Base-by-base conservation (phyloP, 2,329 filamentous ascomycete species). In the Fusarium sarcochroum region DNA sequence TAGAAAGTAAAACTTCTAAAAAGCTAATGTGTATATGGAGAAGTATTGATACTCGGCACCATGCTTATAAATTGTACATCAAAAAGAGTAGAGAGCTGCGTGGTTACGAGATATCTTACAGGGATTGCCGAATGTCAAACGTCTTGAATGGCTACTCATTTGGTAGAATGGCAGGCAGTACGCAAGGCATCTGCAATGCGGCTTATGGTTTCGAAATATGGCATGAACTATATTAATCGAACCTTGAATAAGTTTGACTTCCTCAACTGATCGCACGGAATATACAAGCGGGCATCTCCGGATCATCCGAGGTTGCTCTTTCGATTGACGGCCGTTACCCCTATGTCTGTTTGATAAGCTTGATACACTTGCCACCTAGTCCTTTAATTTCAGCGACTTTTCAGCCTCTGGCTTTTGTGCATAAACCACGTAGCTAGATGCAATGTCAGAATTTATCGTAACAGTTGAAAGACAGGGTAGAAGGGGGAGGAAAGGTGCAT, bases 341-440 rank as follows among this genome's bases (percentile, higher is more conserved):
- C 10, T 30, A 30, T 30, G 10, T 13, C 2, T 30, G 27, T 13
- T 30, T 30, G 27, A 30, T 13, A 30, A 30, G 10, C 27, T 30
- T 30, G 27, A 13, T 30, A 13, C 10, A 30, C 27, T 30, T 30
- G 27, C 27, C 9, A 30, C 10, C 13, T 30, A 30, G 11, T 30
- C 27, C 27, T 30, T 30, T 10, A 5, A 11, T 13, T 10, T 30
- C 27, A 30, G 9, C 10, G 27, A 30, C 10, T 10, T 10, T 35
- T 45, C 23, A 1, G 54, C 38, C 10, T 45, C 37, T 6, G 62
- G 61, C 15, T 60, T 65, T 15, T 65, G 61, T 5, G 62, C 61
- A 17, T 65, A 61, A 11, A 65, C 61, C 11, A 68, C 67, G 3
- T 70, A 70, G 9, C 67, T 70, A 25, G 1, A 20, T 6, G 27